Conservation (phyloP, 1,139 yeast genomes). For the Hanseniaspora uvarum region DNA sequence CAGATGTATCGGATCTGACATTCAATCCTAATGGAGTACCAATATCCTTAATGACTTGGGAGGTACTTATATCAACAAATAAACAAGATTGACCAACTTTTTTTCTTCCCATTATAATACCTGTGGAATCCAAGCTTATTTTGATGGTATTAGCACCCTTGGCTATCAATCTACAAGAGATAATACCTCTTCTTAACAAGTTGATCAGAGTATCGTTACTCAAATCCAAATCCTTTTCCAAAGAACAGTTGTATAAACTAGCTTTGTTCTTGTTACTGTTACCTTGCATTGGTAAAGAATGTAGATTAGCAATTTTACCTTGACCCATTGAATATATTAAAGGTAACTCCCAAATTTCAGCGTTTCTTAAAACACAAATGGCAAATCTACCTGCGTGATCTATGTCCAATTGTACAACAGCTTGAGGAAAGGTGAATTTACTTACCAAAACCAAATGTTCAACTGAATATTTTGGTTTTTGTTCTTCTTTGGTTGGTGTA, state of each 20-base stretch:
- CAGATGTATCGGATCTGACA: slow-evolving; percentile 14
- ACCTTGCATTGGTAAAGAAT: slow-evolving; percentile 16
- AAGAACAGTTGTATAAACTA: slow-evolving; percentile 11
- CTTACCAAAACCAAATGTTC: slow-evolving; percentile 10
- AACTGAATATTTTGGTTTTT: neutral
- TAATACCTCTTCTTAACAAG: slow-evolving; percentile 14
- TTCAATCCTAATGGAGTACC: slow-evolving; percentile 16
- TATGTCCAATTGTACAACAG: slow-evolving; percentile 10
- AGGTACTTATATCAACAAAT: slow-evolving; percentile 12
- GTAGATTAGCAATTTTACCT: slow-evolving; percentile 10
- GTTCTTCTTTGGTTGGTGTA: neutral
- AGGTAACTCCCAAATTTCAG: slow-evolving; percentile 13
- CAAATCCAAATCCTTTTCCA: slow-evolving; percentile 8
- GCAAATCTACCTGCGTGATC: slow-evolving; percentile 15
- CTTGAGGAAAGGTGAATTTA: slow-evolving; percentile 17
- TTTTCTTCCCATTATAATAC: slow-evolving; percentile 15
- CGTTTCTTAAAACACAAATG: slow-evolving; percentile 7
- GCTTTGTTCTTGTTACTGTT: slow-evolving; percentile 9
- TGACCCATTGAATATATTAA: slow-evolving; percentile 5
- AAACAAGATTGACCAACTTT: slow-evolving; percentile 15
- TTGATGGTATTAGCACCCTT: slow-evolving; percentile 8
- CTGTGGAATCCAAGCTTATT: slow-evolving; percentile 10
- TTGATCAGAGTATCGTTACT: slow-evolving; percentile 10
- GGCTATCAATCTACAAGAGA: slow-evolving; percentile 12
- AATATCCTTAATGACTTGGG: slow-evolving; percentile 15